phyloP scores from a whole-genome alignment of 1,284 basidiomycete species.

The Xerocomus cyaneibrunnescens region DNA sequence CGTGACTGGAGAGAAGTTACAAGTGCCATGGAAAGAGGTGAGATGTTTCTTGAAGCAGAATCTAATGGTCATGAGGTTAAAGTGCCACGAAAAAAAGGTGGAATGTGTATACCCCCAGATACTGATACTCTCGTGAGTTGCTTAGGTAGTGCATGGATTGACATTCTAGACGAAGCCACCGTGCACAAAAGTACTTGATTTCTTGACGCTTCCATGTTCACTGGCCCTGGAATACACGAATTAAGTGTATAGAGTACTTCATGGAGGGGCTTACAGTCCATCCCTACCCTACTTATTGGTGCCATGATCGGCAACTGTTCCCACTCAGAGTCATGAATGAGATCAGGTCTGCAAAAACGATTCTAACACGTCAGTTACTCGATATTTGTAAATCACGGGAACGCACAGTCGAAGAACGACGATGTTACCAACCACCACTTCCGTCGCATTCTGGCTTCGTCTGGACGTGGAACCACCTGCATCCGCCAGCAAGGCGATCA shows the following conservation, averaged over 20 bases:
- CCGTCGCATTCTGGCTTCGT: constrained; percentile 37
- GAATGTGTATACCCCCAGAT: constrained; percentile 20
- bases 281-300: constrained; percentile 42
- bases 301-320: constrained; percentile 47
- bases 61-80: constrained; percentile 18
- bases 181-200: constrained; percentile 55
- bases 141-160: constrained; percentile 51
- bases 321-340: constrained; percentile 53
- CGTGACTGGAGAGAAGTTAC: constrained; percentile 46
- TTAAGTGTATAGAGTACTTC: constrained; percentile 1
- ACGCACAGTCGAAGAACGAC: constrained; percentile 55
- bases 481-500: constrained; percentile 48
- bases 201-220: constrained; percentile 52
- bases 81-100: neutral
- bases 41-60: constrained; percentile 13
- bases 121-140: constrained; percentile 19
- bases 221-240: constrained; percentile 42
- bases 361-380: constrained; percentile 1
- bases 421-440: constrained; percentile 50
- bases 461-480: constrained; percentile 41
- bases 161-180: constrained; percentile 44
- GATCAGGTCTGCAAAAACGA: constrained; percentile 45
- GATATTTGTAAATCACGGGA: neutral
- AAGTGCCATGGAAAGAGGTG: constrained; percentile 38
- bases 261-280: constrained; percentile 43